phyloP scores from a whole-genome alignment of 31 red algal genomes.

The Bonnemaisonia californica region DNA sequence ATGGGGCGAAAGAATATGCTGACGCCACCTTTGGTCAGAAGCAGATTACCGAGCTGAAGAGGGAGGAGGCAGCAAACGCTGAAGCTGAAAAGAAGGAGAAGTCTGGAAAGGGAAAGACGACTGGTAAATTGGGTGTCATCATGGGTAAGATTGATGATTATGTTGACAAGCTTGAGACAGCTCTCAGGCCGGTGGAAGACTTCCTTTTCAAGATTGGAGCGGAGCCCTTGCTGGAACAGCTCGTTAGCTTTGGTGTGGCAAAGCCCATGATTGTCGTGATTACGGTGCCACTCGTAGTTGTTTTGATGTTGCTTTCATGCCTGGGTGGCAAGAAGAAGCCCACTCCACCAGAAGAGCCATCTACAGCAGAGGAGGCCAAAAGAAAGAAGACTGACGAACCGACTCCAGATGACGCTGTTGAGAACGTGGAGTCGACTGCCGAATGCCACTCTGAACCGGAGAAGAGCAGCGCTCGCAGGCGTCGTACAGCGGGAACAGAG shows the following conservation, averaged over 20 bases:
- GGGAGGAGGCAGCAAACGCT: conserved; percentile 44
- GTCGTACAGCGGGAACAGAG: conserved; percentile 59
- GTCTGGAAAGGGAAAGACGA: background rate
- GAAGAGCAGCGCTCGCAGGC: conserved; percentile 45
- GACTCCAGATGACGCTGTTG: conserved; percentile 48
- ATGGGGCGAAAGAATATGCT: conserved; percentile 71
- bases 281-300: conserved; percentile 41
- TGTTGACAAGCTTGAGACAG: conserved; percentile 46
- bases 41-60: conserved; percentile 67
- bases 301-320: conserved; percentile 37
- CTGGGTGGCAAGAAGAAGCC: conserved; percentile 58
- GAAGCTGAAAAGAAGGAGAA: conserved; percentile 11
- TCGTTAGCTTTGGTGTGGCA: conserved; percentile 68
- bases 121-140: conserved; percentile 24
- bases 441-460: conserved; percentile 36
- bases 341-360: background rate
- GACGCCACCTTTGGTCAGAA: conserved; percentile 66
- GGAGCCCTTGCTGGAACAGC: conserved; percentile 69
- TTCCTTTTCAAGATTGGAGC: conserved; percentile 33
- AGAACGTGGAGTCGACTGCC: conserved; percentile 25
- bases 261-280: conserved; percentile 73
- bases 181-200: conserved; percentile 55
- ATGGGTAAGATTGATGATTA: conserved; percentile 53
- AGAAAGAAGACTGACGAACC: conserved; percentile 68
- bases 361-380: conserved; percentile 30